These are phyloP conservation scores for Clavispora asparagi DNA, from an alignment of 805 yeast genomes.

Conservation along the genomic window DNA sequence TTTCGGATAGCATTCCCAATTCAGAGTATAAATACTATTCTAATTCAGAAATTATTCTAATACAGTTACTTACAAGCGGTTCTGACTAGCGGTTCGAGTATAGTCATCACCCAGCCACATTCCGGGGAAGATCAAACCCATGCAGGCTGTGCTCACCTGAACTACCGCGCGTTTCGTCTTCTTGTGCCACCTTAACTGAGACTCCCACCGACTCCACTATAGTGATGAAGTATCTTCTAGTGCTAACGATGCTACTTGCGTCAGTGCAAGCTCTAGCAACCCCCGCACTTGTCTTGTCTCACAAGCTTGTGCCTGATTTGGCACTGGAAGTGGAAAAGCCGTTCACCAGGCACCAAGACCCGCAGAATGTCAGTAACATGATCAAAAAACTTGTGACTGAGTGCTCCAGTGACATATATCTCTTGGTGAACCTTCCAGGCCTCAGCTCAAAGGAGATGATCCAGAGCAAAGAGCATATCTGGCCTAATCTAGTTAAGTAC, in stretches of 20 bases:
- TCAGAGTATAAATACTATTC: no score
- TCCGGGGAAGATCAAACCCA: not conserved
- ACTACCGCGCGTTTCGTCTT: no score
- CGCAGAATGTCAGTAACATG: slow-evolving; percentile 26
- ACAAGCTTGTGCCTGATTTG: slow-evolving; percentile 30
- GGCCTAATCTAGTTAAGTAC: slow-evolving; percentile 48
- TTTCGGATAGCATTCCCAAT: no score
- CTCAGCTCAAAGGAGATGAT: slow-evolving; percentile 25
- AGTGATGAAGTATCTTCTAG: not conserved
- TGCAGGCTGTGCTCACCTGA: not conserved
- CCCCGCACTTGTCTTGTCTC: slow-evolving; percentile 38
- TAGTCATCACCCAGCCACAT: no score
- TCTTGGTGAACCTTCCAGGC: slow-evolving; percentile 38
- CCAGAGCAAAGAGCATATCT: slow-evolving; percentile 27
- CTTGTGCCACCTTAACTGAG: no score
- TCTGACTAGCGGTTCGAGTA: no score
- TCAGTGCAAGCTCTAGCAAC: slow-evolving; percentile 9
- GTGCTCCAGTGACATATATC: slow-evolving; percentile 35
- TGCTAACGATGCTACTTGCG: not conserved
- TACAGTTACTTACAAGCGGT: no score
- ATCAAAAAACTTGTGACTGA: slow-evolving; percentile 31
- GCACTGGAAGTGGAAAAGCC: slow-evolving; percentile 18
- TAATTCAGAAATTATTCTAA: no score
- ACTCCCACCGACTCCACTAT: not conserved
- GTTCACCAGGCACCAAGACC: slow-evolving; percentile 17